A percentile compares a stretch with the other conserved stretches of the same genome.
phyloP scores from a whole-genome alignment of 2,329 filamentous ascomycete genomes.

The Aspergillus puulaauensis region DNA sequence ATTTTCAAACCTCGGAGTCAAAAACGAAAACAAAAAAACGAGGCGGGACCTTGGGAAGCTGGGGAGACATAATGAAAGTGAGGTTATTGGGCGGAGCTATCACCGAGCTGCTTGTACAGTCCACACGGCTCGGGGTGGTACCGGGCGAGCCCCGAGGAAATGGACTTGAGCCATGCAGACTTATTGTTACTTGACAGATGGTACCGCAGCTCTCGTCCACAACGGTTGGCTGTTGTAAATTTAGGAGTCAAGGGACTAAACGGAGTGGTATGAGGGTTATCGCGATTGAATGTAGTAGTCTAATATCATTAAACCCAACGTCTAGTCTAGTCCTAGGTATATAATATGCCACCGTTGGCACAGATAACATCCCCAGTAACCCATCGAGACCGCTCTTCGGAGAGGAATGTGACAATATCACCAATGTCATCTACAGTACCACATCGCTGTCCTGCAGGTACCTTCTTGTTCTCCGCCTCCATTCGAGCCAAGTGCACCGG shows the following conservation, averaged over 20 bases:
- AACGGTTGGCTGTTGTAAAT: not conserved
- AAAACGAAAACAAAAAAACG: not conserved
- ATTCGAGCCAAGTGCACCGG: slow-evolving; percentile 14
- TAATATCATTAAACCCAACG: not conserved
- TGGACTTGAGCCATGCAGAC: too few relatives aligned
- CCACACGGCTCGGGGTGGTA: not conserved
- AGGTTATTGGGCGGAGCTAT: not conserved
- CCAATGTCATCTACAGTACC: slow-evolving; percentile 23
- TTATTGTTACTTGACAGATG: too few relatives aligned
- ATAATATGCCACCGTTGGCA: slow-evolving; percentile 21
- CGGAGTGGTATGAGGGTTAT: too few relatives aligned
- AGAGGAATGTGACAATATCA: slow-evolving; percentile 21
- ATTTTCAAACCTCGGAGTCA: not conserved
- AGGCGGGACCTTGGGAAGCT: not conserved
- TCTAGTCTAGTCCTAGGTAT: not conserved
- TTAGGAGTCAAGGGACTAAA: too few relatives aligned
- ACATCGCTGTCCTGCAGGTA: slow-evolving; percentile 17
- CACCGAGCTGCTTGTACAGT: not conserved
- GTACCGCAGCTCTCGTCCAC: not conserved
- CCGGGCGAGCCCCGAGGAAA: not conserved
- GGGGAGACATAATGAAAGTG: not conserved
- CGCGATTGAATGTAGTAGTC: not conserved
- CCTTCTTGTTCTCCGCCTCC: slow-evolving; percentile 19
- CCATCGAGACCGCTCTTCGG: slow-evolving; percentile 19
- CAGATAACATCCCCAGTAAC: slow-evolving; percentile 23